Base-by-base conservation (phyloP, 139 green algal genomes). In the Edaphochlamys debaryana region DNA sequence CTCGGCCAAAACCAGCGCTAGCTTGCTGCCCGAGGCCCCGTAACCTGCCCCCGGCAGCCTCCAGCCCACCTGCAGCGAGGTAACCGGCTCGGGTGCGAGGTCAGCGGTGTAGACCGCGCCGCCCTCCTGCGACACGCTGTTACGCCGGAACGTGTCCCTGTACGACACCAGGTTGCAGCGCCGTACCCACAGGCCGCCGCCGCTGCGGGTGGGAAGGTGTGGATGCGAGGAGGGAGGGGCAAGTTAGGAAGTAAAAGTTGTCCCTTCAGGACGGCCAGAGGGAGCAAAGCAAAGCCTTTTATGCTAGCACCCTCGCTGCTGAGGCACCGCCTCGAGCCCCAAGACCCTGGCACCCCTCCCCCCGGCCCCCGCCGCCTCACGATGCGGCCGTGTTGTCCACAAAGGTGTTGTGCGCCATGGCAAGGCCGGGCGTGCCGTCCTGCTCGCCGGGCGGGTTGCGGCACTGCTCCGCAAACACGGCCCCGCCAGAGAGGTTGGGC, bases 381-480 rank as follows among this genome's bases (percentile, higher is more conserved):
- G 56, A 32, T 23, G 6, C 4, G 60, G 69, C 54, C 19, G 40
- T 41, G 60, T 81, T 81, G 29, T 5, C 30, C 15, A 60, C 71
- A 40, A 81, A 81, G 75, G 7, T 71, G 58, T 81, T 81, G 25
- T n/a, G 15, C 19, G 25, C 38, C 20, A 54, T 22, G 15, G 48
- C 7, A 11, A 54, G 11, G 45, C 13, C 13, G 45, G 45, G 11
- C 7, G 30, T 7, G 64, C 17, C 15, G 9, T 34, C 64, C 34
- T 45, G 64, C 64, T 5, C 11, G 56, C 22, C 22, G 11, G 56
- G 56, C 56, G 17, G 11, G 45, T 54, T 54, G 45, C 9, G 45
- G 45, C 45, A 54, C 11, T 54, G 6, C 25, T 63, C 56, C 56
- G 25, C 56, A 23, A 63, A 32, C 3, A 29, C 17, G 20, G 52